Percentiles rank a stretch among this genome's conserved stretches.
Evolutionary conservation across 2,329 filamentous ascomycete species (phyloP).

Genomic region (Colletotrichum trifolii): DNA sequence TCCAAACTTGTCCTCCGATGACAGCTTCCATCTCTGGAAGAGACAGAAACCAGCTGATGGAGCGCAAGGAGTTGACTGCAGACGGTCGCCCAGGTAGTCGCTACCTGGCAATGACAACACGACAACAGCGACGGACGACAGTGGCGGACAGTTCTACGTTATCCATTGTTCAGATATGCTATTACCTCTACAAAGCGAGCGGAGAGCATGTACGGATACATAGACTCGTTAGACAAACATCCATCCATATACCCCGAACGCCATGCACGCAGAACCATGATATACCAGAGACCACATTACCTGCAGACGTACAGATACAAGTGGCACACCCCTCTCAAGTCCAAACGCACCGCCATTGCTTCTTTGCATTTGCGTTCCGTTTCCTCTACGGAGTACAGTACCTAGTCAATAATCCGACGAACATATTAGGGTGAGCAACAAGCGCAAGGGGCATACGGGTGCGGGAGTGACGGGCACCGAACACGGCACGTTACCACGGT

Average conservation of each 20-base stretch:
- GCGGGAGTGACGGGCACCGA: neutral
- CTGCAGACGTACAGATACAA: too few species aligned
- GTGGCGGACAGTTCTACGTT: too few species aligned
- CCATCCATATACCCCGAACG: neutral
- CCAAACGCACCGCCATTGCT: too few species aligned
- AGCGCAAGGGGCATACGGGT: neutral
- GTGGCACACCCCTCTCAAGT: too few species aligned
- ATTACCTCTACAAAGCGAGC: too few species aligned
- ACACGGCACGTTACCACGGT: constrained; percentile 10
- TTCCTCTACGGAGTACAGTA: neutral
- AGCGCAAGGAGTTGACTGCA: too few species aligned
- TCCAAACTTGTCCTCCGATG: neutral
- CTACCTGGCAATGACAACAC: too few species aligned
- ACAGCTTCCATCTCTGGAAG: constrained; percentile 7
- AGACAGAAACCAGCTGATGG: neutral
- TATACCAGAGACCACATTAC: neutral
- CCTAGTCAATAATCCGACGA: constrained; percentile 14
- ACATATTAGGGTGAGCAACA: neutral
- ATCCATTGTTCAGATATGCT: too few species aligned
- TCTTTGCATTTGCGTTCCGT: constrained; percentile 6
- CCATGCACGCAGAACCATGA: constrained; percentile 4
- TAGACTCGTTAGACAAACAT: too few species aligned
- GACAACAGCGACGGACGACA: too few species aligned
- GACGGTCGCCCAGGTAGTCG: too few species aligned
- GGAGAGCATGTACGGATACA: too few species aligned